Evolutionary conservation across 1,139 yeast genomes (phyloP), one percentile per base, ranked within the genome.

Genomic region (Yamadazyma friedrichii): DNA sequence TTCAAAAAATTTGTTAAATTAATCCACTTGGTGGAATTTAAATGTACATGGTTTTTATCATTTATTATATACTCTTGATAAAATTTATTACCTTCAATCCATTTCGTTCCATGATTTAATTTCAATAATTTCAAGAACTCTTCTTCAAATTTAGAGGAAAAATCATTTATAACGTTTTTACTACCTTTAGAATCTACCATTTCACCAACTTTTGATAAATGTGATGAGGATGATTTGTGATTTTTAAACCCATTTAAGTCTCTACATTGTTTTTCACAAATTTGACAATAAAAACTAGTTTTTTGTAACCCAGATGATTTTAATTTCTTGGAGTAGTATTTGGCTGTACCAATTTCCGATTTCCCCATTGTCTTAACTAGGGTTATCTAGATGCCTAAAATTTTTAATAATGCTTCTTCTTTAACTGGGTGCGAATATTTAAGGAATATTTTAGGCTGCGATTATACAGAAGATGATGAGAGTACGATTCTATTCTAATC

Each of bases 181-280:
- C 28, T 41, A 16, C 36, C 68, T 40, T 65, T 59, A 42, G 32
- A 11, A 3, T 37, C 36, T 15, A 38, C 31, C 56, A 60, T 58
- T 48, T 35, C 61, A 53, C 38, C 43, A 45, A 83, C 76, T 42
- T 78, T 78, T 24, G 78, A 76, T 38, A 76, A 64, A 59, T 93
- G 99, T 1, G 87, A 74, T 33, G 88, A 89, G 12, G 95, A 83
- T 47, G 75, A 74, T 15, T 84, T 71, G 61, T 93, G 99, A 57
- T 93, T 86, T 56, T 85, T 84, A 67, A 87, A 93, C 27, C 98
- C 99, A 62, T 93, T 93, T 48, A 87, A 93, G 59, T 94, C 99
- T 41, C 98, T 70, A 59, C 98, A 91, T 64, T 93, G 99, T 56
- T 91, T 88, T 55, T 76, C 78, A 55, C 99, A 93, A 2, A 88